These are phyloP conservation scores for Boletus hoseneyae DNA, from an alignment of 1,284 basidiomycete species.

Conservation along the genomic window DNA sequence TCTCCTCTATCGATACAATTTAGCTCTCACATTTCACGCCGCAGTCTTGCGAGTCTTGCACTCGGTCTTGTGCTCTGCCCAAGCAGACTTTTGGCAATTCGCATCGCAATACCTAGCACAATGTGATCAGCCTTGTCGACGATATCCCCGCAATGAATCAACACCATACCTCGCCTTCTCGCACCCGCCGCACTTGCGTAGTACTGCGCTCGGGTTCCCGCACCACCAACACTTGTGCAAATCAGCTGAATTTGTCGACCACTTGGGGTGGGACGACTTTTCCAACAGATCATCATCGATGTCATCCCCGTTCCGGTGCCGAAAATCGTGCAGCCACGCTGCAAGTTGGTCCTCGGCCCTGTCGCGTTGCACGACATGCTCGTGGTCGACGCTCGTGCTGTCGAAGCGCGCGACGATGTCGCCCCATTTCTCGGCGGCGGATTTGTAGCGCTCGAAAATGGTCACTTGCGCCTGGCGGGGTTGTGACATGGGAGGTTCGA, in stretches of 20 bases:
- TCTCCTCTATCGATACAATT: background rate
- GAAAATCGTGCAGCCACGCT: slow-evolving; percentile 51
- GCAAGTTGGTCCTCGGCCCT: slow-evolving; percentile 52
- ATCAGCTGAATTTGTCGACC: slow-evolving; percentile 42
- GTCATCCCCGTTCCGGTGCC: slow-evolving; percentile 40
- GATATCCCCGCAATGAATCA: background rate
- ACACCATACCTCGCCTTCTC: slow-evolving; percentile 39
- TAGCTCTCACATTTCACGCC: background rate
- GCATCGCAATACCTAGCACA: slow-evolving; percentile 46
- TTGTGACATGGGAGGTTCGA: slow-evolving; percentile 44
- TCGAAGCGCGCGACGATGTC: slow-evolving; percentile 40
- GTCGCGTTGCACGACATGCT: slow-evolving; percentile 29
- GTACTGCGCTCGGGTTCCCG: slow-evolving; percentile 51
- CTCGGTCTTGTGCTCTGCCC: slow-evolving; percentile 44
- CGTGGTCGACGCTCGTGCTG: slow-evolving; percentile 22
- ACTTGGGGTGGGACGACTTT: slow-evolving; percentile 36
- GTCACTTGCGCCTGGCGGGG: slow-evolving; percentile 47
- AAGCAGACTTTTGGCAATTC: slow-evolving; percentile 49
- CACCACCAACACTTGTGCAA: slow-evolving; percentile 59
- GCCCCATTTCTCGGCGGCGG: slow-evolving; percentile 45
- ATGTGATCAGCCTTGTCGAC: background rate
- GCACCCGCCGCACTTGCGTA: slow-evolving; percentile 51
- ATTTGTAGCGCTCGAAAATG: slow-evolving; percentile 42
- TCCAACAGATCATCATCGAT: slow-evolving; percentile 26
- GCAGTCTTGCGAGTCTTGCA: slow-evolving; percentile 30